Base-by-base conservation (phyloP, 192 early-diverging fungal species). In the Gorgonomyces haynaldii region DNA sequence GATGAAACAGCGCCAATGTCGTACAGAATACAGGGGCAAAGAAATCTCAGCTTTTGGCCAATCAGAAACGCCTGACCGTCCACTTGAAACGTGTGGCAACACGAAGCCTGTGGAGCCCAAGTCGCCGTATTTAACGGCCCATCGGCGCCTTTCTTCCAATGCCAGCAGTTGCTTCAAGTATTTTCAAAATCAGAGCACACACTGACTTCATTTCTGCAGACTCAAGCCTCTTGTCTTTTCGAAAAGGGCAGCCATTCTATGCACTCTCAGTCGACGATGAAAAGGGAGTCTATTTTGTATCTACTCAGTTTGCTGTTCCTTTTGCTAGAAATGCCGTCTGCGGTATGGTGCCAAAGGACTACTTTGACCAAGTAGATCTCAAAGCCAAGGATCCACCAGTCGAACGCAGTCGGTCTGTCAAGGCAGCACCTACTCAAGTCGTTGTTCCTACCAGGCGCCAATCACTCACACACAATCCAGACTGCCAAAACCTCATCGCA, bases 181-280 rank as follows among this genome's bases (percentile, higher is more conserved):
- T 72, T 45, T 72, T 67, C 53, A 72, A 72, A 45, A 62, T 72
- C 43, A 53, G 62, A 34, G 57, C 65, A 16, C 48, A 44, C 36
- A 55, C 62, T 16, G 62, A 64, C 44, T 72, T 64, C 45, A 35
- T 72, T 21, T 59, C 69, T n/a, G 39, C 57, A 25, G 10, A 35
- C 15, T 30, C 65, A 15, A 16, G 50, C 21, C 57, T 65, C 13
- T 45, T 72, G 24, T 72, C 69, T 8, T 72, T 72, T 42, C 44
- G 69, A 10, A 62, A 67, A 47, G 56, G 62, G 15, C 69, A 72
- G 46, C 56, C 64, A 5, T 72, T 72, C 45, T 72, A 72, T 50
- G 69, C 63, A 19, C 48, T 72, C 22, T 49, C 55, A 19, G 52
- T 61, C 35, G 63, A 72, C 45, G 39, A 58, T 16, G 43, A 42